phyloP scores from a whole-genome alignment of 495 filamentous ascomycete species.

The Talaromyces thailandensis region DNA sequence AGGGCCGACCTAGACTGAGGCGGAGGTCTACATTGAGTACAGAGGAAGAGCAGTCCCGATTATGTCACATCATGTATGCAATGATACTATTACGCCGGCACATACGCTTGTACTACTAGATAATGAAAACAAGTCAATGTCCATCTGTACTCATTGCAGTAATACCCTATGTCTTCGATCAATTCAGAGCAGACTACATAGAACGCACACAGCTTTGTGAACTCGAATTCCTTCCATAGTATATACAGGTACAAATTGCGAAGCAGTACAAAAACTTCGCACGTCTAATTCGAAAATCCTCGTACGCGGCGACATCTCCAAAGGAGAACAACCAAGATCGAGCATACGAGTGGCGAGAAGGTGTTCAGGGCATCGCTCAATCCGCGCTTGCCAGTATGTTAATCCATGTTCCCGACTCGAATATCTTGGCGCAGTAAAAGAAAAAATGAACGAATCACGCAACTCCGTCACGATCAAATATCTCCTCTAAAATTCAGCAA shows the following conservation, averaged over 20 bases:
- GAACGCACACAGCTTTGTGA: neutral
- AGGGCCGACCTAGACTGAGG: neutral
- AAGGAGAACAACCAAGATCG: neutral
- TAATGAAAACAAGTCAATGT: neutral
- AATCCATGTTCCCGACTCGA: neutral
- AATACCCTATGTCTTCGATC: neutral
- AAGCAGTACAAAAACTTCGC: neutral
- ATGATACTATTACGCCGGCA: neutral
- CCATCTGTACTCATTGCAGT: no score
- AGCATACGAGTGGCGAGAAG: neutral
- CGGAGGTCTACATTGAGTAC: neutral
- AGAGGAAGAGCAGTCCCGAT: neutral
- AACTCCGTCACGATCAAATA: neutral
- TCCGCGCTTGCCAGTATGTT: no score
- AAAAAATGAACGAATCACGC: slow-evolving; percentile 2
- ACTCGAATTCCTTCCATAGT: neutral
- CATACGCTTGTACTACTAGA: neutral
- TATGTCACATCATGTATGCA: neutral
- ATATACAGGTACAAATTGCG: slow-evolving; percentile 3
- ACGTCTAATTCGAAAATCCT: neutral
- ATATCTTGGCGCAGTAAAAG: neutral
- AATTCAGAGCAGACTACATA: neutral
- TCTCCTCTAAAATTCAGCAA: slow-evolving; percentile 56
- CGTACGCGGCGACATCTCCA: neutral
- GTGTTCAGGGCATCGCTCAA: neutral